These are phyloP conservation scores for Penicillium sp. DNA, from an alignment of 2,329 filamentous ascomycete genomes.

Conservation along the genomic window DNA sequence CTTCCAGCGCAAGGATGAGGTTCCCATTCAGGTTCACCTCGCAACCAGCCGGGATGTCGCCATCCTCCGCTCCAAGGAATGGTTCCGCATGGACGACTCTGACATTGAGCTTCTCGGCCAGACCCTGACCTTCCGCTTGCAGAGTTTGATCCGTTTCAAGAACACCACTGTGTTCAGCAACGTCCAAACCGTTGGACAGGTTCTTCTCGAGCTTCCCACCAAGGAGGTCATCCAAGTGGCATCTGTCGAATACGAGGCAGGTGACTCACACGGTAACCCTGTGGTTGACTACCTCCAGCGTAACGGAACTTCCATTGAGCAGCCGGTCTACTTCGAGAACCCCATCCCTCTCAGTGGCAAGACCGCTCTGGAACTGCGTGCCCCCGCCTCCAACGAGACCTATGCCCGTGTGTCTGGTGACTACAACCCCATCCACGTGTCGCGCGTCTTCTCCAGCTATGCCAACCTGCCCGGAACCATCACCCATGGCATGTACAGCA, in stretches of 20 bases:
- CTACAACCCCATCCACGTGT: slow-evolving; percentile 98
- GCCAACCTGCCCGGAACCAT: slow-evolving; percentile 95
- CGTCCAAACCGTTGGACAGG: slow-evolving; percentile 88
- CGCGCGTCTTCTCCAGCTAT: slow-evolving; percentile 91
- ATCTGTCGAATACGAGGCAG: slow-evolving; percentile 93
- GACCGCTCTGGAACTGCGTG: slow-evolving; percentile 80
- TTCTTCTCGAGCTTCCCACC: slow-evolving; percentile 87
- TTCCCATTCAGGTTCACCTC: slow-evolving; percentile 88
- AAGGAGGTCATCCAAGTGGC: slow-evolving; percentile 97
- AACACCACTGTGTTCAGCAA: slow-evolving; percentile 88
- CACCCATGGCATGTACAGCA: slow-evolving; percentile 99
- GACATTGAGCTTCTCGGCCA: slow-evolving; percentile 87
- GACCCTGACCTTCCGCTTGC: slow-evolving; percentile 92
- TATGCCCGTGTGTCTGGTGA: slow-evolving; percentile 97
- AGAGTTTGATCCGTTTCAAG: slow-evolving; percentile 90
- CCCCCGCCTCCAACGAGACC: slow-evolving; percentile 93
- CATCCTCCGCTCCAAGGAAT: slow-evolving; percentile 92
- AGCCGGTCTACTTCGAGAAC: slow-evolving; percentile 96
- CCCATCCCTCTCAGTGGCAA: slow-evolving; percentile 92
- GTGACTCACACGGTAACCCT: slow-evolving; percentile 88
- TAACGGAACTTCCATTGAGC: slow-evolving; percentile 87
- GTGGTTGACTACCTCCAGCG: slow-evolving; percentile 95
- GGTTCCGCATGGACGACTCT: slow-evolving; percentile 84
- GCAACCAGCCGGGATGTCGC: slow-evolving; percentile 87
- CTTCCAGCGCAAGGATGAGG: slow-evolving; percentile 96